Conservation (phyloP, 768 basidiomycete species). For the Lentinula raphanica region DNA sequence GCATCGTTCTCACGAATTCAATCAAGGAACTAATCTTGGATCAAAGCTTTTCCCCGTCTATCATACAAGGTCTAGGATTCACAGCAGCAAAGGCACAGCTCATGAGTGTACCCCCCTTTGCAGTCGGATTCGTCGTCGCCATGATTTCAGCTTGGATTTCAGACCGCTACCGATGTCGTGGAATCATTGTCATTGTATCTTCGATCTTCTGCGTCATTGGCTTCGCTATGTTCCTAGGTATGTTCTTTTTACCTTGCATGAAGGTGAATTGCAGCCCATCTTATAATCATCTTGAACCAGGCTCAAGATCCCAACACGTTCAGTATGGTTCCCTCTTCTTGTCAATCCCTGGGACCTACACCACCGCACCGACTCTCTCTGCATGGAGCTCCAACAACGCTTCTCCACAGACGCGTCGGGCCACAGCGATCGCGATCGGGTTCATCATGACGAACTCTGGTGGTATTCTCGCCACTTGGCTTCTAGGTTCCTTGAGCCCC, state of each 20-base stretch:
- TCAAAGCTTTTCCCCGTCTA: conserved; percentile 64
- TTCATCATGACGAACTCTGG: conserved; percentile 56
- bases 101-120: conserved; percentile 58
- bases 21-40: neutral
- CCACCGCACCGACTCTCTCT: conserved; percentile 45
- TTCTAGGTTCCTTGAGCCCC: conserved; percentile 35
- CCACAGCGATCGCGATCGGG: conserved; percentile 52
- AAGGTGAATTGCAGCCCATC: neutral
- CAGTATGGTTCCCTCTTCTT: conserved; percentile 57
- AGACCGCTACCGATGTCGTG: conserved; percentile 22
- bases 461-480: conserved; percentile 59
- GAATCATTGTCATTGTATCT: conserved; percentile 23
- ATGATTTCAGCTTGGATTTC: conserved; percentile 19
- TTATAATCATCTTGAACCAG: conserved; percentile 14
- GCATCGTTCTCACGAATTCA: neutral
- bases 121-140: conserved; percentile 36
- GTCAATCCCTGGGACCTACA: conserved; percentile 46
- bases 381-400: conserved; percentile 64
- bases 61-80: conserved; percentile 59
- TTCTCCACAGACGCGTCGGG: conserved; percentile 49
- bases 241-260: neutral
- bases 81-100: conserved; percentile 50
- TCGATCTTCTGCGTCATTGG: conserved; percentile 29
- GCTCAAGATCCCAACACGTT: conserved; percentile 30
- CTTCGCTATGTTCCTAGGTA: conserved; percentile 35